A percentile compares a stretch with the other conserved stretches of the same genome.
Conservation (phyloP, 257 asterid species). For the Gentiana macrophylla region DNA sequence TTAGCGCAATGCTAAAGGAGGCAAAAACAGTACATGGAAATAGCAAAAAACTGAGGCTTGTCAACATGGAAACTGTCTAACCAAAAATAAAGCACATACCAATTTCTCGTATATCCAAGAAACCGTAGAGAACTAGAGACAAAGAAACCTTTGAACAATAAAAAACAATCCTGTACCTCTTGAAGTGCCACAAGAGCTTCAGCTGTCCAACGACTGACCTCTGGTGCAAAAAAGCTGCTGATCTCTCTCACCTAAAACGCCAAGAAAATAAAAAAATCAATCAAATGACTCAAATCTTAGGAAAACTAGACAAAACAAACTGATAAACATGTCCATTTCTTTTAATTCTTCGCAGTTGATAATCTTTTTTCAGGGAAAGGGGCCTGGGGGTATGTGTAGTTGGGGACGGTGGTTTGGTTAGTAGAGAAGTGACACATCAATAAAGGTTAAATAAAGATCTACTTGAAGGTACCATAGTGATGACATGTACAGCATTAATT, state of each 20-base stretch:
- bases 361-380: background rate
- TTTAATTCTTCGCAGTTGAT: background rate
- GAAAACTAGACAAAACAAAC: background rate
- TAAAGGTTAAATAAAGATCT: background rate
- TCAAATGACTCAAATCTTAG: no score
- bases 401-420: background rate
- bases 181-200: conserved; percentile 83
- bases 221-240: conserved; percentile 35
- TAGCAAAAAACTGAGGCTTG: background rate
- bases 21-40: background rate
- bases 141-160: background rate
- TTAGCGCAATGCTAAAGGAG: background rate
- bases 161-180: conserved; percentile 50
- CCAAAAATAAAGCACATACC: background rate
- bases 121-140: background rate
- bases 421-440: background rate
- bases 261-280: background rate
- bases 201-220: conserved; percentile 71
- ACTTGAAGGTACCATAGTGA: background rate
- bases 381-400: background rate
- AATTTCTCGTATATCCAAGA: background rate
- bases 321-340: background rate
- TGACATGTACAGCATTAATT: background rate
- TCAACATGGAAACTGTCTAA: background rate
- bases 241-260: conserved; percentile 60